These are phyloP conservation scores for Clarireedia monteithiana DNA, from an alignment of 2,329 filamentous ascomycete genomes.

Conservation along the genomic window DNA sequence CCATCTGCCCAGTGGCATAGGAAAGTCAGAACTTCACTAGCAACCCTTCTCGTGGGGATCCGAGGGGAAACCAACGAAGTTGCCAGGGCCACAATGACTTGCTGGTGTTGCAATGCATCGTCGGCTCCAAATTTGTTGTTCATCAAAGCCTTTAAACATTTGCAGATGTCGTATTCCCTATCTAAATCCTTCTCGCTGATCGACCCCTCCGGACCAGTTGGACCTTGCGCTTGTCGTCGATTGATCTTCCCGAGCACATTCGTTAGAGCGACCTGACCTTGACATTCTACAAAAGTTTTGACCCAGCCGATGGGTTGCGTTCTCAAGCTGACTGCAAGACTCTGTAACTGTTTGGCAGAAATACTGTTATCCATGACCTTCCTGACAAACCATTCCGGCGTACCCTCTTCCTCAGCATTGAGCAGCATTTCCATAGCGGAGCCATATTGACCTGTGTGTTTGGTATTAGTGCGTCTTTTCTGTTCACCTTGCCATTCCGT, in stretches of 20 bases:
- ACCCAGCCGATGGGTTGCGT: conserved; percentile 99
- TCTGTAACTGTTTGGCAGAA: conserved; percentile 83
- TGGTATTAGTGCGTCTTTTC: conserved; percentile 70
- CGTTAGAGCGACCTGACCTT: conserved; percentile 91
- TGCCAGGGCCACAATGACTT: conserved; percentile 80
- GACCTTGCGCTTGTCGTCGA: conserved; percentile 67
- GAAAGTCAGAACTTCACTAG: conserved; percentile 94
- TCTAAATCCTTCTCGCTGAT: conserved; percentile 62
- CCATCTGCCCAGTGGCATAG: conserved; percentile 89
- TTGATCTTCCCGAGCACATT: conserved; percentile 93
- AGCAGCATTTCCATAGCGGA: conserved; percentile 61
- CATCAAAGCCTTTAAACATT: conserved; percentile 94
- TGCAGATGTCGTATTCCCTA: conserved; percentile 88
- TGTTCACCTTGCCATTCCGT: conserved; percentile 93
- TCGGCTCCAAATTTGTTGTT: conserved; percentile 99
- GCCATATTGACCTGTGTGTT: conserved; percentile 62
- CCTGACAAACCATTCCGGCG: conserved; percentile 95
- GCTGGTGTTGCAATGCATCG: conserved; percentile 83
- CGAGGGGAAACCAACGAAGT: conserved; percentile 83
- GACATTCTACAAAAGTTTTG: conserved; percentile 90
- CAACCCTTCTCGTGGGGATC: conserved; percentile 84
- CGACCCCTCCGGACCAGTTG: conserved; percentile 42
- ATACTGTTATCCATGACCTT: conserved; percentile 95
- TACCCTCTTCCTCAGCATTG: conserved; percentile 87
- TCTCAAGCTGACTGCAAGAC: conserved; percentile 85